phyloP scores from a whole-genome alignment of 2,329 filamentous ascomycete genomes.

The Talaromyces amestolkiae region DNA sequence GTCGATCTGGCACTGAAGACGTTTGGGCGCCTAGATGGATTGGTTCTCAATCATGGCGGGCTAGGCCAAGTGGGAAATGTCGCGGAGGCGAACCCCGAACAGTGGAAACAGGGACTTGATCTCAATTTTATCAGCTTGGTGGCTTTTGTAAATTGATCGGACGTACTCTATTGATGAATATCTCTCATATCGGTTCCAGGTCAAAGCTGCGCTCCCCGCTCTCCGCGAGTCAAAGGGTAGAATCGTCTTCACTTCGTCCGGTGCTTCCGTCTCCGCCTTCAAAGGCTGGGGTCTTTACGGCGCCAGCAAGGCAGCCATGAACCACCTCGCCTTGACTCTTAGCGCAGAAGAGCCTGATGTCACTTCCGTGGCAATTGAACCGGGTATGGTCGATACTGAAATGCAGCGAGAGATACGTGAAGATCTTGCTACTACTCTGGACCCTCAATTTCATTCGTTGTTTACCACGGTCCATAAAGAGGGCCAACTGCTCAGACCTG shows the following conservation, averaged over 20 bases:
- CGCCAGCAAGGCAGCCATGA: conserved; percentile 77
- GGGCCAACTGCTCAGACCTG: conserved; percentile 72
- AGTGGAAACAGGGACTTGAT: conserved; percentile 75
- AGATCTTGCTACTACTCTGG: conserved; percentile 58
- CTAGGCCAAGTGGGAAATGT: conserved; percentile 71
- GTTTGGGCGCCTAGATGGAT: conserved; percentile 68
- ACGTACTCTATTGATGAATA: not conserved
- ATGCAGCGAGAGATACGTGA: conserved; percentile 83
- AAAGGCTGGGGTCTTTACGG: conserved; percentile 77
- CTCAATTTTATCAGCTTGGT: conserved; percentile 84
- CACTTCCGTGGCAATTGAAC: conserved; percentile 68
- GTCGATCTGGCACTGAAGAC: conserved; percentile 63
- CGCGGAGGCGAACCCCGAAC: conserved; percentile 62
- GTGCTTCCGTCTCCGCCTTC: conserved; percentile 67
- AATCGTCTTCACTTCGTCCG: conserved; percentile 76
- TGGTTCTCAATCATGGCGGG: conserved; percentile 85
- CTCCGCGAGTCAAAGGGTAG: conserved; percentile 67
- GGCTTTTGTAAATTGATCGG: conserved; percentile 61
- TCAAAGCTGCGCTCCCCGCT: conserved; percentile 66
- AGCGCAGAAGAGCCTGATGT: conserved; percentile 74
- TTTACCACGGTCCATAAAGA: conserved; percentile 69
- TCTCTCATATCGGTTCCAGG: conserved; percentile 46
- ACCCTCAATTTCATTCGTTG: conserved; percentile 53
- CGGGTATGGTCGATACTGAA: conserved; percentile 80
- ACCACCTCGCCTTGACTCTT: conserved; percentile 72